Evolutionary conservation across 345 rosid species (phyloP).

Genomic region (Boechera divaricarpa): DNA sequence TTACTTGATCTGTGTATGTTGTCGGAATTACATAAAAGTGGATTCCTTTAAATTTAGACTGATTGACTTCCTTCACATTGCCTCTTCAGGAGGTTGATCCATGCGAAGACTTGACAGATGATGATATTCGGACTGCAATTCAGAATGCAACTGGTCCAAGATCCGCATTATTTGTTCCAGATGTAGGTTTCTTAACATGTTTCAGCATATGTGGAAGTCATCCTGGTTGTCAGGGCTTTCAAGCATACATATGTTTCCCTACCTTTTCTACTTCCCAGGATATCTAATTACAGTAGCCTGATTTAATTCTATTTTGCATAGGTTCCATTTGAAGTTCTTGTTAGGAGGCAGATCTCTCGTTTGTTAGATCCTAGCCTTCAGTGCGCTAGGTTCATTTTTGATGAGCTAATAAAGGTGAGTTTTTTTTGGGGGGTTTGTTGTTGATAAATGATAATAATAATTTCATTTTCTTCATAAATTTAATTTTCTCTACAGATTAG

Average conservation of each 20-base stretch:
- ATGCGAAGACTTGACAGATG: conserved; percentile 64
- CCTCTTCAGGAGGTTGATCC: conserved; percentile 69
- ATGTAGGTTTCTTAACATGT: conserved; percentile 47
- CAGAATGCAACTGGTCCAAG: conserved; percentile 69
- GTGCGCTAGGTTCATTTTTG: conserved; percentile 66
- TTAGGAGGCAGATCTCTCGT: conserved; percentile 66
- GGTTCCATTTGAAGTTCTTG: conserved; percentile 79
- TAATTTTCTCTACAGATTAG: conserved; percentile 55
- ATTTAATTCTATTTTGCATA: conserved; percentile 34
- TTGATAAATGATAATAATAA: conserved; percentile 39
- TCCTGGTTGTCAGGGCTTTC: conserved; percentile 28
- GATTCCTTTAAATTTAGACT: conserved; percentile 24
- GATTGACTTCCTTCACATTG: conserved; percentile 18
- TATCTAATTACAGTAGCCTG: conserved; percentile 10
- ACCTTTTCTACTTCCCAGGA: conserved; percentile 12
- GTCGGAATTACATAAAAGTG: conserved; percentile 9
- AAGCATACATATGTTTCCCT: conserved; percentile 5
- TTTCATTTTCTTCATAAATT: conserved; percentile 21
- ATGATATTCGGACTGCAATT: conserved; percentile 69
- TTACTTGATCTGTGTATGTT: conserved; percentile 23
- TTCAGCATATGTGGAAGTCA: conserved; percentile 21
- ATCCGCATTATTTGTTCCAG: conserved; percentile 69
- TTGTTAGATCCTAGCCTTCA: conserved; percentile 73
- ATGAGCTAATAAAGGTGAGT: conserved; percentile 69
- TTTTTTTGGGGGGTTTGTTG: conserved; percentile 54